Evolutionary conservation across 1,284 basidiomycete genomes (phyloP).

Genomic region (Irpex sp.): DNA sequence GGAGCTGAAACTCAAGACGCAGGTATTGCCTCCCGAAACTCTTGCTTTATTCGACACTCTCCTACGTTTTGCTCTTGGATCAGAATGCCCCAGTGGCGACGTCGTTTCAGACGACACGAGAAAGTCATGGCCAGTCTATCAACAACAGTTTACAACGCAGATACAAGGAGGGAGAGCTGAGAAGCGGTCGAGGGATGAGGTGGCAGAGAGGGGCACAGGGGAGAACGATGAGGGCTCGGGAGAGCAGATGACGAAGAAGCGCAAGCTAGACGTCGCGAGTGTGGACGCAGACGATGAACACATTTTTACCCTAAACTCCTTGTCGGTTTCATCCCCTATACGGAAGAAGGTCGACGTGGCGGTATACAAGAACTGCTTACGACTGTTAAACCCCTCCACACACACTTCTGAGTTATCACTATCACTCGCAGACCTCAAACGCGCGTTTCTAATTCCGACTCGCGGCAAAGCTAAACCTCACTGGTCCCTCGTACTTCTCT

Average conservation of each 20-base stretch:
- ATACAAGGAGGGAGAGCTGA: constrained; percentile 5
- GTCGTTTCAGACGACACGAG: not conserved
- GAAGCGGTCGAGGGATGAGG: constrained; percentile 23
- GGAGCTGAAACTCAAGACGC: not conserved
- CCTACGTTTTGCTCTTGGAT: constrained; percentile 11
- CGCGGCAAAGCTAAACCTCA: constrained; percentile 62
- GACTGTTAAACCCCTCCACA: constrained; percentile 45
- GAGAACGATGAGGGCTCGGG: too few species aligned
- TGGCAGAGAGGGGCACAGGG: not conserved
- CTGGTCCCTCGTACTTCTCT: constrained; percentile 62
- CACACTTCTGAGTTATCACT: constrained; percentile 43
- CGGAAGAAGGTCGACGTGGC: constrained; percentile 68
- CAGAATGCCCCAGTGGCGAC: constrained; percentile 8
- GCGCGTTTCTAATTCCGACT: constrained; percentile 64
- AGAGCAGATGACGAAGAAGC: constrained; percentile 2
- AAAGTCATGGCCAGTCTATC: constrained; percentile 5
- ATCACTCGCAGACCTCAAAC: constrained; percentile 42
- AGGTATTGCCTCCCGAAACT: not conserved
- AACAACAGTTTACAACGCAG: not conserved
- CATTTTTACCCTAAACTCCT: constrained; percentile 50
- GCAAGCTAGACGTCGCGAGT: not conserved
- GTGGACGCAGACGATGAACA: constrained; percentile 33
- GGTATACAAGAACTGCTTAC: constrained; percentile 44
- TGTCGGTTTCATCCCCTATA: constrained; percentile 64
- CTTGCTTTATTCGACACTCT: constrained; percentile 7